phyloP scores from a whole-genome alignment of 2,329 filamentous ascomycete genomes.

The Teratosphaeria destructans region DNA sequence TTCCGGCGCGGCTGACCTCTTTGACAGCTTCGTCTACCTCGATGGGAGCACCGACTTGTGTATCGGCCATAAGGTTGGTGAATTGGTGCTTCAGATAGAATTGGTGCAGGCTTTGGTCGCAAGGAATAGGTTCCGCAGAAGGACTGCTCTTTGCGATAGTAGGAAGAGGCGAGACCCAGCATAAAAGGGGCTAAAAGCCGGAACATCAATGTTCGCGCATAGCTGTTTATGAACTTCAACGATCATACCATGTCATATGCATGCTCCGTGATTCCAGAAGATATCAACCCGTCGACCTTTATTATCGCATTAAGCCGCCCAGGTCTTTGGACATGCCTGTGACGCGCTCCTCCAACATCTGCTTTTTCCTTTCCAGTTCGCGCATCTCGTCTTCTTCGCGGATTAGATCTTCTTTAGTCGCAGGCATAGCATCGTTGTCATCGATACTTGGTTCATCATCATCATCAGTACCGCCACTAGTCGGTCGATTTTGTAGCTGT shows the following conservation, averaged over 20 bases:
- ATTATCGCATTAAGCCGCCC: slow-evolving; percentile 48
- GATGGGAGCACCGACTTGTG: too few species aligned
- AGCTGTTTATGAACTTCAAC: too few species aligned
- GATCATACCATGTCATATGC: neutral
- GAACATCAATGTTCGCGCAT: too few species aligned
- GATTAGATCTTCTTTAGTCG: slow-evolving; percentile 59
- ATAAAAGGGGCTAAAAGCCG: too few species aligned
- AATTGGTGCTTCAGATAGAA: too few species aligned
- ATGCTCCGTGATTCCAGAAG: neutral
- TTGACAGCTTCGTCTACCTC: too few species aligned
- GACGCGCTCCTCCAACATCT: slow-evolving; percentile 52
- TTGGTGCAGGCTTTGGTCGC: too few species aligned
- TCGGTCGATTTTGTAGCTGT: slow-evolving; percentile 55
- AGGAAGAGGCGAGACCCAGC: neutral
- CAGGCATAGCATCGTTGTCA: slow-evolving; percentile 27
- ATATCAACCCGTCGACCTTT: neutral
- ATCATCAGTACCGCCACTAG: slow-evolving; percentile 44
- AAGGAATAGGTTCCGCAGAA: too few species aligned
- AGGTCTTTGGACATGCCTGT: slow-evolving; percentile 58
- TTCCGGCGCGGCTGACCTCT: too few species aligned
- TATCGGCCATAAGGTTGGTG: too few species aligned
- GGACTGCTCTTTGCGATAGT: neutral
- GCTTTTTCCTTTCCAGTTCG: slow-evolving; percentile 54
- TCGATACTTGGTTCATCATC: slow-evolving; percentile 40
- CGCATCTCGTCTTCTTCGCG: slow-evolving; percentile 59